A percentile compares a stretch with the other conserved stretches of the same genome.
Conservation (phyloP, 75 land plant species). For the Pinus tabuliformis region DNA sequence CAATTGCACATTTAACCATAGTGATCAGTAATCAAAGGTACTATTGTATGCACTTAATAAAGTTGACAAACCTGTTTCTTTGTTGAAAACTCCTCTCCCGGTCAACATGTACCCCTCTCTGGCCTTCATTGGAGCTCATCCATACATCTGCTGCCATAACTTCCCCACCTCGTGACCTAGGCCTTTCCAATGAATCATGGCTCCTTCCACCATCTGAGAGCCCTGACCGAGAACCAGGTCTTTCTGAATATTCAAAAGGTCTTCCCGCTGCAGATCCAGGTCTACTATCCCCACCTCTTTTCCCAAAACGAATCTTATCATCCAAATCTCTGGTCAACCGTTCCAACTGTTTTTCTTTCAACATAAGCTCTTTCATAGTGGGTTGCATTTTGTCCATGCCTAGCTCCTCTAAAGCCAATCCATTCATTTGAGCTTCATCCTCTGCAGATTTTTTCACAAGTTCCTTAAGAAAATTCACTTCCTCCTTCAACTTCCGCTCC, state of each 20-base stretch:
- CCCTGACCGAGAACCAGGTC: conserved; percentile 55
- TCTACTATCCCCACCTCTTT: conserved; percentile 39
- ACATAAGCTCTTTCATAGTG: conserved; percentile 13
- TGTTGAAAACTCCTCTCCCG: conserved; percentile 30
- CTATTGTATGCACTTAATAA: no score
- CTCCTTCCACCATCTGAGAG: conserved; percentile 28
- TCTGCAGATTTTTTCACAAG: conserved; percentile 13
- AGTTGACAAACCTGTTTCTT: background rate
- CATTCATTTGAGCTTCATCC: conserved; percentile 12
- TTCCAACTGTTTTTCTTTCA: conserved; percentile 51
- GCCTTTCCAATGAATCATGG: conserved; percentile 41
- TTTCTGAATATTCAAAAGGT: conserved; percentile 14
- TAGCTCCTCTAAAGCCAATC: conserved; percentile 10
- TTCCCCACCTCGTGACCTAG: conserved; percentile 42
- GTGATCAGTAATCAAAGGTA: no score
- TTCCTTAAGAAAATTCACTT: conserved; percentile 40
- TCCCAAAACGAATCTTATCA: conserved; percentile 58
- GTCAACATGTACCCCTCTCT: conserved; percentile 27
- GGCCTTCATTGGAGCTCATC: conserved; percentile 37
- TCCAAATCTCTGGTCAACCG: conserved; percentile 43
- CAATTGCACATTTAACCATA: background rate
- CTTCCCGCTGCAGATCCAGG: conserved; percentile 12
- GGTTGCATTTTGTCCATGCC: background rate
- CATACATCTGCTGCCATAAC: conserved; percentile 26
- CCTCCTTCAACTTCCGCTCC: conserved; percentile 58